phyloP scores from a whole-genome alignment of 2,329 filamentous ascomycete species.

The Reticulascus tulasneorum region DNA sequence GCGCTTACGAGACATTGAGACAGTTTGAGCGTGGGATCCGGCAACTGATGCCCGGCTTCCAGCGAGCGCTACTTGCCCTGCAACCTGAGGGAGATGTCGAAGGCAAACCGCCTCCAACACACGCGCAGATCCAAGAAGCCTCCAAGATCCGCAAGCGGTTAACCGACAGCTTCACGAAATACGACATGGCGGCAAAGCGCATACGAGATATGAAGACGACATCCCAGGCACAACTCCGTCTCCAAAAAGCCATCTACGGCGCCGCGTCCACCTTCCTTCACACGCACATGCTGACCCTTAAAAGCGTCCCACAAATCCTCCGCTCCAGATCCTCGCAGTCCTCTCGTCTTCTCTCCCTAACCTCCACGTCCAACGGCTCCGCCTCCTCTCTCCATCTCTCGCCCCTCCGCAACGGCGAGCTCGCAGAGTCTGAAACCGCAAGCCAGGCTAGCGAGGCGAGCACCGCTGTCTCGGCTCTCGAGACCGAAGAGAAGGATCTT shows the following conservation, averaged over 20 bases:
- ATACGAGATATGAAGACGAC: conserved; percentile 74
- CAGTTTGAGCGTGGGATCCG: conserved; percentile 88
- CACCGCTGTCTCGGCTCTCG: conserved; percentile 56
- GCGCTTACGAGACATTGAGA: conserved; percentile 75
- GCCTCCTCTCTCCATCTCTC: conserved; percentile 29
- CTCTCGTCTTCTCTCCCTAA: conserved; percentile 23
- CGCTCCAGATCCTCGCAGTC: conserved; percentile 34
- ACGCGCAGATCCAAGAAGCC: conserved; percentile 75
- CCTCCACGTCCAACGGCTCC: conserved; percentile 28
- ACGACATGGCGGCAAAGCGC: conserved; percentile 75
- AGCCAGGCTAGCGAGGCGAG: conserved; percentile 49
- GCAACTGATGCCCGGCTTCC: conserved; percentile 77
- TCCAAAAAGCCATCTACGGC: conserved; percentile 79
- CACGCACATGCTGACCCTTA: conserved; percentile 85
- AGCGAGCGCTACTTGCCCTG: conserved; percentile 67
- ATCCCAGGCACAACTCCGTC: conserved; percentile 65
- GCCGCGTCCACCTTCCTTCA: conserved; percentile 82
- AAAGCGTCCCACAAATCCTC: conserved; percentile 66
- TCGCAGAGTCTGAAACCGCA: conserved; percentile 41
- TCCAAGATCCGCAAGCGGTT: conserved; percentile 85
- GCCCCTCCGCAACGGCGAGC: conserved; percentile 45
- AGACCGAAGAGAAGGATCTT: conserved; percentile 78
- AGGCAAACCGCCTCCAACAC: conserved; percentile 42
- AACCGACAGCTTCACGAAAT: conserved; percentile 85
- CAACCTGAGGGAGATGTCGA: conserved; percentile 50